Evolutionary conservation across 768 basidiomycete genomes (phyloP).

Genomic region (Pleurotus giganteus): DNA sequence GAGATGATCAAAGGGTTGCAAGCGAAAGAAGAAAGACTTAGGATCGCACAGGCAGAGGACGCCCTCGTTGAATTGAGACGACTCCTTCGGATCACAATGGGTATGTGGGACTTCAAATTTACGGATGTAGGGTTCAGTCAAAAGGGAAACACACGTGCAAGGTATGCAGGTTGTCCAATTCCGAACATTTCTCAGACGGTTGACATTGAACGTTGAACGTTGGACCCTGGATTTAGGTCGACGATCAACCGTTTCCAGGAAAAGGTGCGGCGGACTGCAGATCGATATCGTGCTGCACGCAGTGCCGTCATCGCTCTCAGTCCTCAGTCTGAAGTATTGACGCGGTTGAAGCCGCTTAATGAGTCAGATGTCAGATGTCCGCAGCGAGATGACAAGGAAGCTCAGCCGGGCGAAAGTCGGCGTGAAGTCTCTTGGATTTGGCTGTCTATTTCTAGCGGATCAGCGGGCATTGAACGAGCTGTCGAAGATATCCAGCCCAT

Average conservation of each 20-base stretch:
- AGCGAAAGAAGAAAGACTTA: slow-evolving; percentile 6
- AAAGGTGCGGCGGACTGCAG: neutral
- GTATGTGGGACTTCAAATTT: neutral
- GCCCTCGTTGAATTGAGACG: slow-evolving; percentile 13
- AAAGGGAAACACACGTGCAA: slow-evolving; percentile 9
- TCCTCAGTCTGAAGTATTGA: neutral
- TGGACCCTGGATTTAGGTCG: neutral
- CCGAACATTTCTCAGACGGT: neutral
- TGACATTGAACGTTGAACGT: neutral
- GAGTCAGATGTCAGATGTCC: neutral
- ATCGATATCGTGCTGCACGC: slow-evolving; percentile 3
- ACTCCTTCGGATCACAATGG: neutral
- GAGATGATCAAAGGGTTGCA: neutral
- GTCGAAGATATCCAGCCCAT: neutral
- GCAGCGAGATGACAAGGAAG: neutral
- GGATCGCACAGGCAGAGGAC: slow-evolving; percentile 15
- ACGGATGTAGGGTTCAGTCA: slow-evolving; percentile 10
- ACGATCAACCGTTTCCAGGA: slow-evolving; percentile 4
- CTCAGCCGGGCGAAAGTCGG: neutral
- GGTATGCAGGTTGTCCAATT: neutral
- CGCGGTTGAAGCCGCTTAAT: neutral
- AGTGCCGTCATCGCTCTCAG: neutral
- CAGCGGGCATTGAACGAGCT: neutral
- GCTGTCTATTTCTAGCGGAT: neutral
- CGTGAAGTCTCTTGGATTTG: slow-evolving; percentile 11